Evolutionary conservation across 805 yeast species (phyloP).

Genomic region (Kluyveromyces starmeri): DNA sequence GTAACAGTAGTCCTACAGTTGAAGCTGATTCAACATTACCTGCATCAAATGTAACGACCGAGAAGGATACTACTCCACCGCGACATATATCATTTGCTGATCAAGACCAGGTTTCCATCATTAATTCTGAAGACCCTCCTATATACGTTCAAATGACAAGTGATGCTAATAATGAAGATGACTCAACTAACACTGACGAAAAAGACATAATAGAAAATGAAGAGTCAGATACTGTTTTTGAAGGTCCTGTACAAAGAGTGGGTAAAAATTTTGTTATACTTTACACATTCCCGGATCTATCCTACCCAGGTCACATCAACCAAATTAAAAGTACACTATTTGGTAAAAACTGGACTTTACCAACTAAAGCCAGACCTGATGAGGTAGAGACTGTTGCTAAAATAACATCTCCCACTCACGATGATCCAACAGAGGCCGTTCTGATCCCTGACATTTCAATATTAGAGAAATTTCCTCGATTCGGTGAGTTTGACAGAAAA

Average conservation of each 20-base stretch:
- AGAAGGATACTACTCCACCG: too few species aligned
- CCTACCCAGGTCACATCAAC: slow-evolving; percentile 9
- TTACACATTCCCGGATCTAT: slow-evolving; percentile 29
- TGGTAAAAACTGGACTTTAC: slow-evolving; percentile 48
- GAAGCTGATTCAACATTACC: too few species aligned
- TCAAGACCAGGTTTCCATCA: slow-evolving; percentile 12
- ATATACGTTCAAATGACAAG: slow-evolving; percentile 2
- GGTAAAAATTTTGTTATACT: slow-evolving; percentile 47
- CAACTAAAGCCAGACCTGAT: slow-evolving; percentile 44
- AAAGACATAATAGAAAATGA: slow-evolving; percentile 1
- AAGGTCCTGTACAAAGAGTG: slow-evolving; percentile 64
- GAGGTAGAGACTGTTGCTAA: slow-evolving; percentile 43
- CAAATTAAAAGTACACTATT: slow-evolving; percentile 33
- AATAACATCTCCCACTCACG: slow-evolving; percentile 29
- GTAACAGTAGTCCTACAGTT: too few species aligned
- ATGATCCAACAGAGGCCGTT: slow-evolving; percentile 25
- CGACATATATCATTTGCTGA: slow-evolving; percentile 19
- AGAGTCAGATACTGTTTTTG: slow-evolving; percentile 28
- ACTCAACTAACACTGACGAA: slow-evolving; percentile 1
- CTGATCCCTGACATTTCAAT: slow-evolving; percentile 35
- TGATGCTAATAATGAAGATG: slow-evolving; percentile 2
- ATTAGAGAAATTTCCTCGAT: slow-evolving; percentile 37
- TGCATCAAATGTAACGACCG: too few species aligned
- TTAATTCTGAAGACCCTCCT: slow-evolving; percentile 12
- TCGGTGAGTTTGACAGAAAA: slow-evolving; percentile 47